Conservation (phyloP, 495 filamentous ascomycete genomes). For the Aspergillus nanangensis region DNA sequence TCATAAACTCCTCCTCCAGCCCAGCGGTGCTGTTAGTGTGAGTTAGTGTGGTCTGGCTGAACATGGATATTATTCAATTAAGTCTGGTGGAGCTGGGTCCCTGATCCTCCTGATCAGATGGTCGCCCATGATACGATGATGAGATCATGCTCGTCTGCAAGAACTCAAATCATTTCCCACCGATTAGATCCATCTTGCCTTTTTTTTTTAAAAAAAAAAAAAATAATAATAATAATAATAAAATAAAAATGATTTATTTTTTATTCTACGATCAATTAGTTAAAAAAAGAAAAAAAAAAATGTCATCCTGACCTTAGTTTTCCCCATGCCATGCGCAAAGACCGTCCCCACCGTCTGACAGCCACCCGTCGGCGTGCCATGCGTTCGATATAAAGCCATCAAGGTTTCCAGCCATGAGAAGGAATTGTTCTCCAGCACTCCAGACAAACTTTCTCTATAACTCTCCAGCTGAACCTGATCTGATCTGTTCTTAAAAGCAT, state of each 20-base stretch:
- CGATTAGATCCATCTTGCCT: constrained; percentile 7
- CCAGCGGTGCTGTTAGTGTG: too few species aligned
- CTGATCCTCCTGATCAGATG: too few species aligned
- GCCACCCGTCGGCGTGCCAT: constrained; percentile 3
- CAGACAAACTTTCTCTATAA: neutral
- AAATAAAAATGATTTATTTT: too few species aligned
- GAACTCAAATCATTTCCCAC: constrained; percentile 19
- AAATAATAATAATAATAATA: too few species aligned
- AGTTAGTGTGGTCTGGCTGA: too few species aligned
- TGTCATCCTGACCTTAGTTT: constrained; percentile 2
- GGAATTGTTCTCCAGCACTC: neutral
- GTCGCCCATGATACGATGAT: constrained; percentile 7
- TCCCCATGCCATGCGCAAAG: constrained; percentile 11
- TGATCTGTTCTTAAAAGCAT: neutral
- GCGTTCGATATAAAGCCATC: constrained; percentile 16
- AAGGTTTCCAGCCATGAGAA: constrained; percentile 9
- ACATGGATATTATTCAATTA: too few species aligned
- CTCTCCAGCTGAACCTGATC: neutral
- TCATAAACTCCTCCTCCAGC: too few species aligned
- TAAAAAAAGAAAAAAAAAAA: constrained; percentile 9
- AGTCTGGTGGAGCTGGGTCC: too few species aligned
- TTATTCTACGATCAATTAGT: too few species aligned
- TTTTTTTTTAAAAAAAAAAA: neutral
- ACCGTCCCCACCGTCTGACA: constrained; percentile 5
- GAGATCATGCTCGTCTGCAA: constrained; percentile 14